Evolutionary conservation across 306 rosid genomes (phyloP).

Genomic region (Glycine soja): DNA sequence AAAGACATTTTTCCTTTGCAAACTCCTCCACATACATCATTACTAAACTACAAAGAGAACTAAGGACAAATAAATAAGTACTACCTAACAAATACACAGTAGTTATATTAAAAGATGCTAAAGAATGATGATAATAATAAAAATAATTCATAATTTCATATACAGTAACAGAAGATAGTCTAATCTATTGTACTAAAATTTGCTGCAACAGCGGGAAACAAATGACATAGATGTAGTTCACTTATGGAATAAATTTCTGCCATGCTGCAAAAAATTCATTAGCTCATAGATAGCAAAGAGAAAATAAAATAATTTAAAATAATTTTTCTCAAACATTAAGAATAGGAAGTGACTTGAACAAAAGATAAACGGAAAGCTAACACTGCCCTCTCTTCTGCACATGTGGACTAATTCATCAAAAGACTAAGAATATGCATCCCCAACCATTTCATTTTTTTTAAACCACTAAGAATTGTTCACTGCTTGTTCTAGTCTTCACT

Average conservation of each 20-base stretch:
- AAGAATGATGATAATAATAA: not conserved
- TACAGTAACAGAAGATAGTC: not conserved
- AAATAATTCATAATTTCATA: not conserved
- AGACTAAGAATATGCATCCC: not conserved
- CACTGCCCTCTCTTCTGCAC: not conserved
- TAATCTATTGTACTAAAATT: not conserved
- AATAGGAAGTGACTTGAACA: constrained; percentile 15
- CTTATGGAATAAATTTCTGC: not conserved
- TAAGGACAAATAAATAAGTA: not conserved
- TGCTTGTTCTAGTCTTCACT: not conserved
- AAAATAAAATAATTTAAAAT: not conserved
- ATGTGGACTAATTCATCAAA: constrained; percentile 17
- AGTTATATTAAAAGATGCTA: constrained; percentile 3
- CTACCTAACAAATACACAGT: not conserved
- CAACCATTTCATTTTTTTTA: not conserved
- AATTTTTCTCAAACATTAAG: not conserved
- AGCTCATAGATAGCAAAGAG: not conserved
- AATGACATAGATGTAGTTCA: not conserved
- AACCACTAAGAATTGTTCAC: not conserved
- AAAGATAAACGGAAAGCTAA: constrained; percentile 12
- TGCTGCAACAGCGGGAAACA: not conserved
- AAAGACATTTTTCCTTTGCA: constrained; percentile 1
- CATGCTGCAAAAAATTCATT: not conserved
- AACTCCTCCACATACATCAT: not conserved
- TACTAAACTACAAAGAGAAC: not conserved